phyloP scores from a whole-genome alignment of 1,284 basidiomycete species.

The Leccinum fuscescens region DNA sequence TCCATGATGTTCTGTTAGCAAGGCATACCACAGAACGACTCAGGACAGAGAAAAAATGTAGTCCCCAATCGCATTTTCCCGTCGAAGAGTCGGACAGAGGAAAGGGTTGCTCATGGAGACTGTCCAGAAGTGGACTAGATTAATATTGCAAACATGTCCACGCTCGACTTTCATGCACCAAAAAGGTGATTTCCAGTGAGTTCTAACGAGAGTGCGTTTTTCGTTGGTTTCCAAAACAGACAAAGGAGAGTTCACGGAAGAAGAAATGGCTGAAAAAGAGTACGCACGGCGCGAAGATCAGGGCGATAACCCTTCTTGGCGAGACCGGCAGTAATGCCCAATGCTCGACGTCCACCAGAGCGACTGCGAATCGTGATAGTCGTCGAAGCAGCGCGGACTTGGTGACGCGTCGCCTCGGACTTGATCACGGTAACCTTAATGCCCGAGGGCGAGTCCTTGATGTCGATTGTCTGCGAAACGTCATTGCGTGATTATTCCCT shows the following conservation, averaged over 20 bases:
- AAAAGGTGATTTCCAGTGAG: slow-evolving; percentile 62
- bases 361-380: slow-evolving; percentile 63
- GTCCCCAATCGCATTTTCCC: slow-evolving; percentile 24
- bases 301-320: slow-evolving; percentile 79
- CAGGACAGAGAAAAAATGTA: slow-evolving; percentile 22
- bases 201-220: slow-evolving; percentile 70
- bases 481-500: background rate
- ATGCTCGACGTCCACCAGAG: slow-evolving; percentile 72
- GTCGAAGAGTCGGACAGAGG: slow-evolving; percentile 14
- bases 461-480: slow-evolving; percentile 58
- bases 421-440: slow-evolving; percentile 73
- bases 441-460: slow-evolving; percentile 58
- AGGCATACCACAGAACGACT: slow-evolving; percentile 8
- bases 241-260: background rate
- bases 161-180: slow-evolving; percentile 76
- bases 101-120: slow-evolving; percentile 23
- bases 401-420: slow-evolving; percentile 56
- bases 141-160: slow-evolving; percentile 84
- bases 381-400: slow-evolving; percentile 49
- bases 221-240: slow-evolving; percentile 3
- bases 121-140: slow-evolving; percentile 27
- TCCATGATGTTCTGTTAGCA: slow-evolving; percentile 19
- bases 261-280: background rate
- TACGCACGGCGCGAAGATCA: slow-evolving; percentile 77
- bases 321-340: slow-evolving; percentile 66